Base-by-base conservation (phyloP, 495 filamentous ascomycete species). In the Collariella sp. region DNA sequence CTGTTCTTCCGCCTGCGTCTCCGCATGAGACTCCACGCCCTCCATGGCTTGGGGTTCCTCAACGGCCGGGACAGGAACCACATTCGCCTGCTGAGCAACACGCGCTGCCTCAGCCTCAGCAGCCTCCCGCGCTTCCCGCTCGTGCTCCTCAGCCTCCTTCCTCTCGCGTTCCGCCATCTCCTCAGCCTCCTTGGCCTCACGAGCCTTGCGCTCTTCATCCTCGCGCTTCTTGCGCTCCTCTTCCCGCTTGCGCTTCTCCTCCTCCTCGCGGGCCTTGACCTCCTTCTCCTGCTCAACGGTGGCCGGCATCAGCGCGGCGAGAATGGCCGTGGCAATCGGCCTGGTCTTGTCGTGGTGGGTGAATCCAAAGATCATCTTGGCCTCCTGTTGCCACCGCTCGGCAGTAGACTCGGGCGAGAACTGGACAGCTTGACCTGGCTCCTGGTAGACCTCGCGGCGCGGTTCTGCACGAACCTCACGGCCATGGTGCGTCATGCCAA, bases 381-480 rank as follows among this genome's bases (percentile, higher is more conserved):
- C 87, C 70, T 97, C 93, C 61, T 96, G 88, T 60, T 86, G 83
- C 91, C 94, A 99, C 41, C 93, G 83, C 38, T 75, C 72, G 38
- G 71, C 72, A 11, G 91, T 96, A 2, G 78, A 72, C 31, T 80
- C 79, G 16, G 87, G 76, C 20, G 76, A 72, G 68, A 96, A 96
- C 34, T 80, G 74, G 13, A 88, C 82, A 11, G 87, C 82, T 57
- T 83, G 71, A 12, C 62, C 55, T 5, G 75, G 75, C 33, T 78
- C 75, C 52, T 72, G 69, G 48, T 72, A 72, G 5, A 64, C 55
- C 23, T 76, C 74, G 11, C 74, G 70, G 6, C 73, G 68, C 44
- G 58, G 50, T 12, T 76, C 75, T 19, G 67, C 55, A 13, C 71
- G 68, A 16, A 62, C 45, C 19, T 74, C 70, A 11, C 73, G 72